These are phyloP conservation scores for Knoxdaviesia proteae DNA, from an alignment of 2,329 filamentous ascomycete genomes.

Conservation along the genomic window DNA sequence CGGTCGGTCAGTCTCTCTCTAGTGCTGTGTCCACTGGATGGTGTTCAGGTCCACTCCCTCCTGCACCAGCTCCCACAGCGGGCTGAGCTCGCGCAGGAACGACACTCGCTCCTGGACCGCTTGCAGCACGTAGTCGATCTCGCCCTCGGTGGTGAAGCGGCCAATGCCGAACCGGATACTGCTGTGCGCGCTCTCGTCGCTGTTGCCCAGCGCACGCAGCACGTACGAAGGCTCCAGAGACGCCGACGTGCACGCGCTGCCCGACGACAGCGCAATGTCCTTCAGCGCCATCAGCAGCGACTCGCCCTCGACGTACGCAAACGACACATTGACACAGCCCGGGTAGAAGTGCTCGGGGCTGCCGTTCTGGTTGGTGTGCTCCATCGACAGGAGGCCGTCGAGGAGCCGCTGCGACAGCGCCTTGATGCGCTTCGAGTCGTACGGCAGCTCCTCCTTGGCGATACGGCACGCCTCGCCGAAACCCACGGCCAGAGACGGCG, in stretches of 20 bases:
- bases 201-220: constrained; percentile 79
- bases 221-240: constrained; percentile 95
- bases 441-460: constrained; percentile 85
- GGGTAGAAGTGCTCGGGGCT: constrained; percentile 71
- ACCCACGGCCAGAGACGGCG: constrained; percentile 71
- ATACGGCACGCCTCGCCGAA: constrained; percentile 93
- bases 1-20: constrained; percentile 10
- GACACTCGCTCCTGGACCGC: constrained; percentile 78
- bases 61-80: constrained; percentile 93
- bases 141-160: constrained; percentile 80
- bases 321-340: constrained; percentile 94
- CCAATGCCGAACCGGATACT: constrained; percentile 97
- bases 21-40: constrained; percentile 97
- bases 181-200: constrained; percentile 92
- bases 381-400: constrained; percentile 65
- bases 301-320: constrained; percentile 95
- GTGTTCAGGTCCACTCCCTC: constrained; percentile 89
- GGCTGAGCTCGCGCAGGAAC: constrained; percentile 85
- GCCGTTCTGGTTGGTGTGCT: constrained; percentile 84
- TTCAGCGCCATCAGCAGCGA: constrained; percentile 96
- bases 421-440: constrained; percentile 73
- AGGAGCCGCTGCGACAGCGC: constrained; percentile 65
- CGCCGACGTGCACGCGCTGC: constrained; percentile 90
- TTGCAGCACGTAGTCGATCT: constrained; percentile 95
- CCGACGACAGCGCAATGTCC: constrained; percentile 90